Base-by-base conservation (phyloP, 2,329 filamentous ascomycete species). In the Zymoseptoria crescenta region DNA sequence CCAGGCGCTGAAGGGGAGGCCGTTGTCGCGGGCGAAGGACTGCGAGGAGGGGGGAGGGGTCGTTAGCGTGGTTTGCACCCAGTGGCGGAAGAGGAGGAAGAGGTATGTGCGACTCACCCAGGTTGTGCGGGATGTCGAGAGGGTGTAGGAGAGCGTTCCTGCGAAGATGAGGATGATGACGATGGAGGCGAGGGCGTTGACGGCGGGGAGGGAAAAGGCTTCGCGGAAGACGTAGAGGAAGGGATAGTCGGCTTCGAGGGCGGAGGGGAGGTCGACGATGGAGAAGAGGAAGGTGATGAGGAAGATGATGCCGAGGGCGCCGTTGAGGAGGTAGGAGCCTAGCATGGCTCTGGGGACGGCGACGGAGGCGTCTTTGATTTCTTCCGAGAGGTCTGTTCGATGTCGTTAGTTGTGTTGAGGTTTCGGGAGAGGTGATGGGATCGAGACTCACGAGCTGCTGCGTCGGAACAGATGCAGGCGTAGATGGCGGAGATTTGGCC, bases 21-120 rank as follows among this genome's bases (percentile, higher is more conserved):
- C 66, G 67, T 59, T 68, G 66, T 69, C 67, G n/a, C 67, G 63
- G 19, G 75, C 74, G 59, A 78, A 77, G 0, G 75, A 75, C 48
- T 24, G 21, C n/a, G n/a, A n/a, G n/a, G n/a, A n/a, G n/a, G n/a
- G n/a, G n/a, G n/a, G n/a, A n/a, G n/a, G n/a, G n/a, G n/a, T n/a
- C n/a, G n/a, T n/a, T n/a, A n/a, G n/a, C n/a, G n/a, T n/a, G n/a
- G n/a, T n/a, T n/a, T n/a, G n/a, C n/a, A n/a, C n/a, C n/a, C n/a
- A n/a, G 8, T 49, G 48, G 19, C 8, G n/a, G 10, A 2, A 19
- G 21, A 24, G 48, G 48, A 8, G 21, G 48, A 4, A n/a, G n/a
- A n/a, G n/a, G n/a, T n/a, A n/a, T n/a, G 29, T 35, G 8, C 2
- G 8, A 35, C 29, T 3, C 7, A 35, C 29, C 64, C 66, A 63